Base-by-base conservation (phyloP, 768 basidiomycete genomes). In the Gyrodon lividus region DNA sequence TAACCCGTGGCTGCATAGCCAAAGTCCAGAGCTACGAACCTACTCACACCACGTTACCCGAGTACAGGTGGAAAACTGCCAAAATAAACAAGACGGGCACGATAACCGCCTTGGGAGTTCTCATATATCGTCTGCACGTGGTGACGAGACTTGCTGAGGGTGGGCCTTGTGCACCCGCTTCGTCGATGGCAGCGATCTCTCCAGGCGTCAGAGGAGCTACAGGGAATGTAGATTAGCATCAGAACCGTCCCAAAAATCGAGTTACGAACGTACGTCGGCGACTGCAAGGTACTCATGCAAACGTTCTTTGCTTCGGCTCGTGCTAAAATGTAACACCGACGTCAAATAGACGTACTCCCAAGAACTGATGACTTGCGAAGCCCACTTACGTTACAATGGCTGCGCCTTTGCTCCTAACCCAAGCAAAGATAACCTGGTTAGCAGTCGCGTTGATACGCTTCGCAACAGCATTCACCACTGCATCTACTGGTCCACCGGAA, bases 261-360 rank as follows among this genome's bases (percentile, higher is more conserved):
- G 10, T 26, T 12, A 69, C 73, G 34, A 51, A 78, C 77, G 70
- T 7, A 84, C 71, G 52, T 91, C 84, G 3, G 77, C 82, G 6
- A 82, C 80, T 2, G 72, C 82, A 37, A 89, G 71, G 61, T 91
- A 91, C 56, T 87, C 81, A 57, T 82, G 67, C 35, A 91, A 72
- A 44, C 82, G 82, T 38, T 79, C 71, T 52, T 77, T 79, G 47
- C 64, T 85, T 1, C 78, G 78, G 49, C 81, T 84, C 16, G 85
- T 88, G 6, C 84, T 86, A 38, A 7, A 37, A 8, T 23, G 10
- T 5, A 41, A 26, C 23, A 23, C 24, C 22, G 30, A 19, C 8
- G 37, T 30, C 34, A 30, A 30, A 6, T 31, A 38, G 16, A 26
- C 43, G 43, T 28, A n/a, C 10, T 26, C 14, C 8, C 13, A 51